These are phyloP conservation scores for Penicillium canescens DNA, from an alignment of 495 filamentous ascomycete species.

Conservation along the genomic window DNA sequence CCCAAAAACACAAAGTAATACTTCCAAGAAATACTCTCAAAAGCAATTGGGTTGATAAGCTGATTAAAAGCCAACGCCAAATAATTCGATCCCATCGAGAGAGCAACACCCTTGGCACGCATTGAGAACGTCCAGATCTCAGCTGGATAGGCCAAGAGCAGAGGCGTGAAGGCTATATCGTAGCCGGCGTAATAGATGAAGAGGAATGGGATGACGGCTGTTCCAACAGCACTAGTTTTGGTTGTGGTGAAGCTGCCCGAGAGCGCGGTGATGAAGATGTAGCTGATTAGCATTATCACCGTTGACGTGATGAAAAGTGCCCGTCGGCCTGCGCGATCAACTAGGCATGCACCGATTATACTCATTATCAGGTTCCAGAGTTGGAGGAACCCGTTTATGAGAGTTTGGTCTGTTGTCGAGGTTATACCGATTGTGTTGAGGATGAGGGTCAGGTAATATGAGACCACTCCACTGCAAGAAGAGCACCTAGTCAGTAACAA, in stretches of 20 bases:
- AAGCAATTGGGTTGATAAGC: constrained; percentile 56
- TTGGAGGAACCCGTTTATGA: constrained; percentile 13
- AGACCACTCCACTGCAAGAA: constrained; percentile 42
- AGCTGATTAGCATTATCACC: constrained; percentile 52
- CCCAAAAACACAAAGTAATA: constrained; percentile 61
- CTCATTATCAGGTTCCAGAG: constrained; percentile 12
- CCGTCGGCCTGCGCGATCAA: constrained; percentile 55
- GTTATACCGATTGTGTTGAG: constrained; percentile 55
- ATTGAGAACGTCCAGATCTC: constrained; percentile 65
- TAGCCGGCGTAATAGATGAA: constrained; percentile 56
- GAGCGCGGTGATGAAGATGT: constrained; percentile 53
- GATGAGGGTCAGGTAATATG: constrained; percentile 55
- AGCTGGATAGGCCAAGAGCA: constrained; percentile 59
- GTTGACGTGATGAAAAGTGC: constrained; percentile 54
- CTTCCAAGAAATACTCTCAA: constrained; percentile 50
- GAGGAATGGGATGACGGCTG: constrained; percentile 55
- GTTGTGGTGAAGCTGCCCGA: constrained; percentile 49
- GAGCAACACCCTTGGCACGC: constrained; percentile 67
- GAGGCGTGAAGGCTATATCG: constrained; percentile 56
- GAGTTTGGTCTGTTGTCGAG: constrained; percentile 41
- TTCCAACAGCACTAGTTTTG: constrained; percentile 40
- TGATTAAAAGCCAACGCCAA: constrained; percentile 52
- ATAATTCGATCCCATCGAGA: constrained; percentile 56
- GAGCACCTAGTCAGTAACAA: not conserved
- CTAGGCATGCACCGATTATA: constrained; percentile 47